Percentiles rank a stretch among this genome's conserved stretches.
These are phyloP conservation scores for Allantophomopsis cytisporea DNA, from an alignment of 2,329 filamentous ascomycete genomes.

Conservation along the genomic window DNA sequence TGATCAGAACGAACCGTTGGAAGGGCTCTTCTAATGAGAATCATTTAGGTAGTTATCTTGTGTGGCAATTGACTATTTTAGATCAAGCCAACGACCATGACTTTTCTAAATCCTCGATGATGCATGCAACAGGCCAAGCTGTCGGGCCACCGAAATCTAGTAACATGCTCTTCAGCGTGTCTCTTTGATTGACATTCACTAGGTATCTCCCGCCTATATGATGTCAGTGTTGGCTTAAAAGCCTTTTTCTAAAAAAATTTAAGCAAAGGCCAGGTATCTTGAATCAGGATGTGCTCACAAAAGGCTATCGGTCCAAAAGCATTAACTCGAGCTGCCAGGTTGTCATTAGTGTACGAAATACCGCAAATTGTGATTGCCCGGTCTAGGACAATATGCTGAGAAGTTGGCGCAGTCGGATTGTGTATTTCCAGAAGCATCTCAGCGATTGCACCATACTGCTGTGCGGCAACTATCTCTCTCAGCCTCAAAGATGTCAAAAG, in stretches of 20 bases:
- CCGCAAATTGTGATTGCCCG: conserved; percentile 26
- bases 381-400: conserved; percentile 17
- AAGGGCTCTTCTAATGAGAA: conserved; percentile 3
- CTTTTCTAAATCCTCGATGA: conserved; percentile 17
- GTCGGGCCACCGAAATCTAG: conserved; percentile 14
- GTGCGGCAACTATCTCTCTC: conserved; percentile 20
- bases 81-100: conserved; percentile 11
- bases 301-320: conserved; percentile 32
- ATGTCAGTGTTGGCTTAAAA: neutral
- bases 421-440: conserved; percentile 5
- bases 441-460: conserved; percentile 27
- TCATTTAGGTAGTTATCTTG: too few relatives aligned
- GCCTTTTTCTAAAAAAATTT: neutral
- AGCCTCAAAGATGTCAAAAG: neutral
- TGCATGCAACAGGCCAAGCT: conserved; percentile 24
- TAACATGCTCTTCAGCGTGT: conserved; percentile 21
- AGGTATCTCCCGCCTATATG: conserved; percentile 20
- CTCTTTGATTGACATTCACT: conserved; percentile 9
- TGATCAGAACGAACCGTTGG: conserved; percentile 24
- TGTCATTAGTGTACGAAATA: conserved; percentile 28
- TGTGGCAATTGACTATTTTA: too few relatives aligned
- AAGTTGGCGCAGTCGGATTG: neutral
- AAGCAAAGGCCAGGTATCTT: neutral
- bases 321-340: conserved; percentile 28
- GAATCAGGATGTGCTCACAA: conserved; percentile 18